Evolutionary conservation across 352 stramenopile genomes (phyloP), one percentile per base, ranked within the genome.

Genomic region (Pythium pyrilobum): DNA sequence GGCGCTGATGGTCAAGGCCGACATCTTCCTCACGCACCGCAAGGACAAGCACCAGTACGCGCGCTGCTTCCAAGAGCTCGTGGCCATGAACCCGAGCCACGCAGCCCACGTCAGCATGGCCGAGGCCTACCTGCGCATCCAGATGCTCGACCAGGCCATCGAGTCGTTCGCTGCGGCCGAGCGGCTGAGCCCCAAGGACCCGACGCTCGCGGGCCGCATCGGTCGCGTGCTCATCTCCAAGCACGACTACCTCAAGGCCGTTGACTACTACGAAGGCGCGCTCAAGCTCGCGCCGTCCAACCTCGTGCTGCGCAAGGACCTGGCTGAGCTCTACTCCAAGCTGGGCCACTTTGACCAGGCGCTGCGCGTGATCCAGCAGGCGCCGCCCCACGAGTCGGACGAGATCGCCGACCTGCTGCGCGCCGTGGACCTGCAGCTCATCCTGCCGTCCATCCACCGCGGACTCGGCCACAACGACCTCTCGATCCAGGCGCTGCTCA

Each of bases 231-330:
- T 98, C 20, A 85, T 97, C 51, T 79, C 86, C 27, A 98, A 94
- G 52, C 93, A 98, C 62, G 89, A 98, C 69, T 98, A 97, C 63
- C 56, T 87, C 45, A 87, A 93, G 52, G 92, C 93, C 21, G 79
- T 97, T 8, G 87, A 97, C 25, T 98, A 97, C 72, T 98, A 97
- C 64, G 82, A 96, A 52, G 89, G 77, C 25, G 88, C 92, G 12
- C 59, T 98, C 37, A 81, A 92, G 38, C 67, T 92, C 32, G 68
- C 81, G 16, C 77, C 86, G 12, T 59, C 64, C 16, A 94, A 92
- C 52, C 71, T 91, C 16, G 59, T 86, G 37, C 55, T 98, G 12
- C 80, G 89, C 18, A 91, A 91, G 56, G 91, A 97, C 61, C 72
- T 98, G 5, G 87, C 87, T 1, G 81, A 90, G 55, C 60, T 98